Evolutionary conservation across 768 basidiomycete species (phyloP).

Genomic region (Gloeopeniophorella convolvens): DNA sequence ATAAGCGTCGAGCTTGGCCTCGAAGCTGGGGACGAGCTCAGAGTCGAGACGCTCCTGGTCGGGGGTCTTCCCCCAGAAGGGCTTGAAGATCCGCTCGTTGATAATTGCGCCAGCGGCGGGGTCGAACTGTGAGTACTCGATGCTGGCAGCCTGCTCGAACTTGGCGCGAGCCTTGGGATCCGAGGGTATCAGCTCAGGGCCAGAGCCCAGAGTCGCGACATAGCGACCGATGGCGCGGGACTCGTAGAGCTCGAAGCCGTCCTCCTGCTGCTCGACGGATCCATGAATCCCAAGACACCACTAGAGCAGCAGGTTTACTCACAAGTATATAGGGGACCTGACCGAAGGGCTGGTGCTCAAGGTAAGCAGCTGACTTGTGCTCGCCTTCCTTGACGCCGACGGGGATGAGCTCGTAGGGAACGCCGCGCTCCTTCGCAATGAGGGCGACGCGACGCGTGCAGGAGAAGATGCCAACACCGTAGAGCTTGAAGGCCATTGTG

Average conservation of each 20-base stretch:
- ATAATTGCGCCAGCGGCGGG: neutral
- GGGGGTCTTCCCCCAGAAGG: neutral
- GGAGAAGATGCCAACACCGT: neutral
- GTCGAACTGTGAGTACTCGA: conserved; percentile 22
- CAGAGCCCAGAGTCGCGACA: conserved; percentile 22
- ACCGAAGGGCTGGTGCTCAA: conserved; percentile 13
- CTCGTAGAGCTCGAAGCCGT: conserved; percentile 26
- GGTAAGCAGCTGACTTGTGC: neutral
- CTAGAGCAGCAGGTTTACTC: neutral
- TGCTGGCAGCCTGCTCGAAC: conserved; percentile 27
- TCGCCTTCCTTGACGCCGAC: neutral
- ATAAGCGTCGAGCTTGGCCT: conserved; percentile 4
- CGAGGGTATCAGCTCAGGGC: conserved; percentile 19
- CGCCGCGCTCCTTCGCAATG: conserved; percentile 5
- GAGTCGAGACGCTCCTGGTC: conserved; percentile 3
- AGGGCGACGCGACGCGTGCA: conserved; percentile 11
- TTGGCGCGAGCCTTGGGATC: conserved; percentile 23
- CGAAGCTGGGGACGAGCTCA: neutral
- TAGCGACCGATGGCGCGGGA: conserved; percentile 26
- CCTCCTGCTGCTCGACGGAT: conserved; percentile 21
- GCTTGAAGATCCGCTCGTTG: conserved; percentile 2
- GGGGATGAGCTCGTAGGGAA: neutral
- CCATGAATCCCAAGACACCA: too few relatives aligned
- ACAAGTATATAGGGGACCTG: conserved; percentile 10
- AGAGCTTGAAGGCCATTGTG: conserved; percentile 2